These are phyloP conservation scores for Xylariaceae sp. DNA, from an alignment of 2,329 filamentous ascomycete genomes.

Conservation along the genomic window DNA sequence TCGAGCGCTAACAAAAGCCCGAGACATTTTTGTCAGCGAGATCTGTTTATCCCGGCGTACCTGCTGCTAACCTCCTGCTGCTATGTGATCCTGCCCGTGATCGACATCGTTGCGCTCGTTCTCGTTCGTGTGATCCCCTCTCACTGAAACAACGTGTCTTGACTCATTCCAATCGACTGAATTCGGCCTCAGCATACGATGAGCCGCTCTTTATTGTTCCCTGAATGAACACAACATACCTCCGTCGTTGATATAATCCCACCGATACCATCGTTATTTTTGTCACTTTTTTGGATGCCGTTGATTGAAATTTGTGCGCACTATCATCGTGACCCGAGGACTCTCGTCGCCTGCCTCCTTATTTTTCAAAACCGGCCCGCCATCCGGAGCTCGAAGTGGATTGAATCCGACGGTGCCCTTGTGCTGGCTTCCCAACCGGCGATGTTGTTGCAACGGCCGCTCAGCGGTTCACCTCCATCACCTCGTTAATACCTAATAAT, in stretches of 20 bases:
- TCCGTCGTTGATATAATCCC: not conserved
- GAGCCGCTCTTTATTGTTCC: not conserved
- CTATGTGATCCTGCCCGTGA: no score
- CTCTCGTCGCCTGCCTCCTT: not conserved
- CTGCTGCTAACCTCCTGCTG: no score
- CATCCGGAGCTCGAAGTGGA: not conserved
- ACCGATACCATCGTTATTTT: not conserved
- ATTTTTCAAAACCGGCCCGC: not conserved
- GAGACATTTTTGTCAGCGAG: not conserved
- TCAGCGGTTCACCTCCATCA: slow-evolving; percentile 14
- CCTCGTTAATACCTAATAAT: slow-evolving; percentile 11
- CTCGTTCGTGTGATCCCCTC: not conserved
- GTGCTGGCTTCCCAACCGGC: not conserved
- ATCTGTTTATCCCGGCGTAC: no score
- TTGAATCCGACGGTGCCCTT: not conserved
- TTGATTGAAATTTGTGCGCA: not conserved
- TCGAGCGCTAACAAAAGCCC: not conserved
- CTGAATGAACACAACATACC: no score
- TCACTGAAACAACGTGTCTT: not conserved
- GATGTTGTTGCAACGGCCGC: slow-evolving; percentile 14
- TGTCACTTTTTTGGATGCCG: not conserved
- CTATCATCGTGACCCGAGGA: not conserved
- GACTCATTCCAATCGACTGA: not conserved
- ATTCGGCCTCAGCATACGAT: not conserved
- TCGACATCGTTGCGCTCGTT: not conserved